Conservation (phyloP, 768 basidiomycete species). For the Jaapia argillacea region DNA sequence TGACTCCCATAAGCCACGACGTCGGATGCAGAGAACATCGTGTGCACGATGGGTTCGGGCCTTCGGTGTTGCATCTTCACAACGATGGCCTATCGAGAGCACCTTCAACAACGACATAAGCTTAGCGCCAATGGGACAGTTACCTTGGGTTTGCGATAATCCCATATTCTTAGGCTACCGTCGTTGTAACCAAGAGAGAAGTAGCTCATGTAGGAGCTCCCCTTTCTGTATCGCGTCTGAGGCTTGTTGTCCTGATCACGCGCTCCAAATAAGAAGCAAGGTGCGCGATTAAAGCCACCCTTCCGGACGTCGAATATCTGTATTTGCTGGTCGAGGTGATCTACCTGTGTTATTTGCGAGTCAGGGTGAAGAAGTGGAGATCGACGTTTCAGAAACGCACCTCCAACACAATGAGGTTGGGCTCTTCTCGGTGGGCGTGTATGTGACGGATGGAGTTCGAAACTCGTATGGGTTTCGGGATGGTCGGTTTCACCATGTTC, state of each 20-base stretch:
- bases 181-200: slow-evolving; percentile 39
- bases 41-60: slow-evolving; percentile 27
- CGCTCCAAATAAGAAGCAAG: slow-evolving; percentile 36
- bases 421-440: slow-evolving; percentile 7
- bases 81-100: slow-evolving; percentile 22
- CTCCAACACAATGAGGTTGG: slow-evolving; percentile 36
- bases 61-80: slow-evolving; percentile 21
- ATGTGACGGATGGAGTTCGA: slow-evolving; percentile 17
- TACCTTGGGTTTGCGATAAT: slow-evolving; percentile 39
- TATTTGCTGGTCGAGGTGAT: slow-evolving; percentile 38
- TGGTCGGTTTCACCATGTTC: slow-evolving; percentile 26
- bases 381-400: slow-evolving; percentile 19
- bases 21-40: slow-evolving; percentile 27
- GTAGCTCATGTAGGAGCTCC: slow-evolving; percentile 28
- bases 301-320: slow-evolving; percentile 36
- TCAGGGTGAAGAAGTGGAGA: too few species aligned
- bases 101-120: slow-evolving; percentile 7
- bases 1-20: slow-evolving; percentile 31
- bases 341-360: slow-evolving; percentile 31
- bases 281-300: slow-evolving; percentile 25
- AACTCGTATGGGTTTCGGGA: slow-evolving; percentile 20
- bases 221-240: slow-evolving; percentile 22
- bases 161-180: slow-evolving; percentile 35
- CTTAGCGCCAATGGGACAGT: slow-evolving; percentile 10
- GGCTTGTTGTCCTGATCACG: slow-evolving; percentile 17